These are phyloP conservation scores for Quercus alba DNA, from an alignment of 306 rosid genomes.

Conservation along the genomic window DNA sequence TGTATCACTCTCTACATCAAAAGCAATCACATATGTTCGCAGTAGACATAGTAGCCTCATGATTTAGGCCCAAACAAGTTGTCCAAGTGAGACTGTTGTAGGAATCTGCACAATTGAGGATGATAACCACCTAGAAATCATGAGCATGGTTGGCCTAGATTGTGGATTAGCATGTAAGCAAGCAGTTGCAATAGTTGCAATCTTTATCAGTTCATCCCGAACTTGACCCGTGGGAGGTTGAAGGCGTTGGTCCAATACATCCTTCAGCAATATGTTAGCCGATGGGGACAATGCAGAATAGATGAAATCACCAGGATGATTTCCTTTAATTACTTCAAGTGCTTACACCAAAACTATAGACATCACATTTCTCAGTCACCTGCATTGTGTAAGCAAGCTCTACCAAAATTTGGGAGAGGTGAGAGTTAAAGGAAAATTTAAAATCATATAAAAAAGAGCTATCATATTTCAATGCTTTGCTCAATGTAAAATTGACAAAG, in stretches of 20 bases:
- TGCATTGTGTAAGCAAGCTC: conserved; percentile 29
- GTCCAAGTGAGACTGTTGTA: not conserved
- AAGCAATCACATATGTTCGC: too few species aligned
- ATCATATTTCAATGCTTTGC: too few species aligned
- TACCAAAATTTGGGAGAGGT: not conserved
- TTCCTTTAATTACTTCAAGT: conserved; percentile 15
- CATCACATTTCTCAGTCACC: conserved; percentile 13
- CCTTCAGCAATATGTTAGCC: not conserved
- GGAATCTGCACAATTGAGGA: not conserved
- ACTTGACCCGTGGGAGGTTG: not conserved
- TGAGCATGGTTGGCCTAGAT: conserved; percentile 29
- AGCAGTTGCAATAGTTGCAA: not conserved
- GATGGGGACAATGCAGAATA: not conserved
- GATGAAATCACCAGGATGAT: not conserved
- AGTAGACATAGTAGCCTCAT: not conserved
- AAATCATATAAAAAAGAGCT: too few species aligned
- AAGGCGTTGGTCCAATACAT: conserved; percentile 14
- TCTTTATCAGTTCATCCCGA: not conserved
- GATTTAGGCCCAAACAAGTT: not conserved
- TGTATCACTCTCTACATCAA: too few species aligned
- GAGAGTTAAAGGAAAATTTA: too few species aligned
- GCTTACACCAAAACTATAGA: conserved; percentile 20
- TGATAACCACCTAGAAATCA: conserved; percentile 17
- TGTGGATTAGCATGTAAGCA: conserved; percentile 20
- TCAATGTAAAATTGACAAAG: not conserved